Evolutionary conservation across 306 rosid species (phyloP).

Genomic region (Elaeagnus macrophylla): DNA sequence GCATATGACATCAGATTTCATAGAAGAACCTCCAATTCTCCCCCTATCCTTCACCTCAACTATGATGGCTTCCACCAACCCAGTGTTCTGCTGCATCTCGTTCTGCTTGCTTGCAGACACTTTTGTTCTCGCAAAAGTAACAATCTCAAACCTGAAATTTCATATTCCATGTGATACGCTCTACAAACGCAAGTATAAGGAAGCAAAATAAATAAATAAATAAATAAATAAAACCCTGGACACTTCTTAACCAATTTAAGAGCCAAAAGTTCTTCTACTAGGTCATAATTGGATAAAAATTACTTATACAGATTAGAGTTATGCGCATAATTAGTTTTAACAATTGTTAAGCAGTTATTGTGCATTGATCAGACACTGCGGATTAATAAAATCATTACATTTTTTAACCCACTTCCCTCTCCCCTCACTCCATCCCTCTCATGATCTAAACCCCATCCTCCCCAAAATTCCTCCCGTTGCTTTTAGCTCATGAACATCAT

Average conservation of each 20-base stretch:
- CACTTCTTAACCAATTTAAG: background rate
- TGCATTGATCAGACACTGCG: no score
- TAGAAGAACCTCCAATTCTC: conserved; percentile 60
- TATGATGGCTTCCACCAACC: conserved; percentile 74
- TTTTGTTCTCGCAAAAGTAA: conserved; percentile 55
- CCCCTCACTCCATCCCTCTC: no score
- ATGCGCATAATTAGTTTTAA: no score
- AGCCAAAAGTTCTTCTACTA: no score
- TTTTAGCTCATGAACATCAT: no score
- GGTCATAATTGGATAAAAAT: no score
- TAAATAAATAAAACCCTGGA: background rate
- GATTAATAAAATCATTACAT: no score
- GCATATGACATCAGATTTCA: conserved; percentile 52
- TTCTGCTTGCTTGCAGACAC: conserved; percentile 38
- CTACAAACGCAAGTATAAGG: conserved; percentile 9
- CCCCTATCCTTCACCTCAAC: conserved; percentile 67
- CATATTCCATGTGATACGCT: conserved; percentile 16
- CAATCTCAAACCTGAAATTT: conserved; percentile 54
- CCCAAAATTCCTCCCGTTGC: no score
- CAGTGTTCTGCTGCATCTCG: conserved; percentile 66
- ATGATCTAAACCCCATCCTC: no score
- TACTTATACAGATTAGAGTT: no score
- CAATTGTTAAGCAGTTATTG: no score
- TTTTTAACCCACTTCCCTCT: no score
- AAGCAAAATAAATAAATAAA: background rate